Evolutionary conservation across 441 rosid species (phyloP).

Genomic region (Populus hybrid): DNA sequence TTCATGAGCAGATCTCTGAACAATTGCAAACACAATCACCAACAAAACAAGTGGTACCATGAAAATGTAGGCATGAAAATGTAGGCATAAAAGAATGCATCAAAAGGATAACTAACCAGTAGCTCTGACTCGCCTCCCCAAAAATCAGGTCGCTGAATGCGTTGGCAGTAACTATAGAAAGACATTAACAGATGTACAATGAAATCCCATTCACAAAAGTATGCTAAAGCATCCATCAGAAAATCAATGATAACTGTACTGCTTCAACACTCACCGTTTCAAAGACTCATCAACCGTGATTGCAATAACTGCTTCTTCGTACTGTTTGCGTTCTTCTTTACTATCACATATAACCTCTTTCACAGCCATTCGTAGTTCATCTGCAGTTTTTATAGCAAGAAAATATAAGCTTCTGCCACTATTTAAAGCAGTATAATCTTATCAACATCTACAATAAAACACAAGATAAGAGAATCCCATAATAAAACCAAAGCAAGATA

Average conservation of each 20-base stretch:
- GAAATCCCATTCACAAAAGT: background rate
- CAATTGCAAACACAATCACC: background rate
- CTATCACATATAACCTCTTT: conserved; percentile 76
- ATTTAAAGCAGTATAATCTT: background rate
- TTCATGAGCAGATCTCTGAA: background rate
- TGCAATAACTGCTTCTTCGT: conserved; percentile 76
- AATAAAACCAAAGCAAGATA: background rate
- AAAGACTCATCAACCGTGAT: conserved; percentile 82
- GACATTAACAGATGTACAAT: conserved; percentile 1
- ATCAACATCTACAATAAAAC: background rate
- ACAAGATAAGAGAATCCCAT: background rate
- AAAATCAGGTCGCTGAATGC: conserved; percentile 65
- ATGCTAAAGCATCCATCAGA: background rate
- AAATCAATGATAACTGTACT: background rate
- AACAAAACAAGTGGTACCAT: background rate
- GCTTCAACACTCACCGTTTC: conserved; percentile 43
- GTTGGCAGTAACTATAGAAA: conserved; percentile 63
- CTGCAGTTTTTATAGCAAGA: conserved; percentile 26
- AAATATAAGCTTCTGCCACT: background rate
- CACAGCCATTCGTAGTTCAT: conserved; percentile 84
- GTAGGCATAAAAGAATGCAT: background rate
- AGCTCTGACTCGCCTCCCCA: conserved; percentile 99
- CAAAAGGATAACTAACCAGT: conserved; percentile 49
- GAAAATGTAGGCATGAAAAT: background rate
- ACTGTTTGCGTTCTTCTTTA: conserved; percentile 48